Percentiles rank a stretch among this genome's conserved stretches.
Evolutionary conservation across 768 basidiomycete species (phyloP).

Genomic region (Lactarius trivialis): DNA sequence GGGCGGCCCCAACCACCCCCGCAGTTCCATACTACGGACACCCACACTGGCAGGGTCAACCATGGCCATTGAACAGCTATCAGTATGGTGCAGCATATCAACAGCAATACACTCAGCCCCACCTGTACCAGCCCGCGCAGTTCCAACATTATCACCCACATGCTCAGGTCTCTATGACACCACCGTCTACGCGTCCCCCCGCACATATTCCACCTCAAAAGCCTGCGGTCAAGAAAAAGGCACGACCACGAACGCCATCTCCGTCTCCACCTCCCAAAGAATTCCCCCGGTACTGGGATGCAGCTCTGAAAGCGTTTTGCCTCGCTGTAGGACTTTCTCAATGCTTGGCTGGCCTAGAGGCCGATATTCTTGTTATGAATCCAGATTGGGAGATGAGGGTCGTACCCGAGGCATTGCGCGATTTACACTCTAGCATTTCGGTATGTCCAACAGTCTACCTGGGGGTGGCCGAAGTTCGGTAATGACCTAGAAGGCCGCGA

Average conservation of each 20-base stretch:
- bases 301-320: constrained; percentile 21
- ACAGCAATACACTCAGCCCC: constrained; percentile 14
- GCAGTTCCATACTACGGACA: constrained; percentile 25
- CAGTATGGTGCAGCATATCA: constrained; percentile 21
- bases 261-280: constrained; percentile 20
- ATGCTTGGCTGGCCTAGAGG: constrained; percentile 25
- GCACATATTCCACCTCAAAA: background rate
- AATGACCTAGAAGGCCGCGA: constrained; percentile 11
- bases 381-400: constrained; percentile 25
- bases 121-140: constrained; percentile 8
- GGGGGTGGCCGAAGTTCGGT: constrained; percentile 9
- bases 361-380: constrained; percentile 29
- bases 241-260: constrained; percentile 9
- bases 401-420: constrained; percentile 24
- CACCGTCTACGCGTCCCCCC: background rate
- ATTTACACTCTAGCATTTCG: constrained; percentile 22
- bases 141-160: constrained; percentile 18
- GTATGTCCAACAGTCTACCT: constrained; percentile 18
- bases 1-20: constrained; percentile 1
- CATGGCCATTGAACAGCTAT: constrained; percentile 21
- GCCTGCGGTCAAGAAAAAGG: constrained; percentile 6
- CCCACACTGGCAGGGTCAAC: constrained; percentile 24
- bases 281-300: constrained; percentile 24
- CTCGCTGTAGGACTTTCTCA: constrained; percentile 25
- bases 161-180: background rate